phyloP scores from a whole-genome alignment of 495 filamentous ascomycete genomes.

The Diplogelasinospora grovesii region DNA sequence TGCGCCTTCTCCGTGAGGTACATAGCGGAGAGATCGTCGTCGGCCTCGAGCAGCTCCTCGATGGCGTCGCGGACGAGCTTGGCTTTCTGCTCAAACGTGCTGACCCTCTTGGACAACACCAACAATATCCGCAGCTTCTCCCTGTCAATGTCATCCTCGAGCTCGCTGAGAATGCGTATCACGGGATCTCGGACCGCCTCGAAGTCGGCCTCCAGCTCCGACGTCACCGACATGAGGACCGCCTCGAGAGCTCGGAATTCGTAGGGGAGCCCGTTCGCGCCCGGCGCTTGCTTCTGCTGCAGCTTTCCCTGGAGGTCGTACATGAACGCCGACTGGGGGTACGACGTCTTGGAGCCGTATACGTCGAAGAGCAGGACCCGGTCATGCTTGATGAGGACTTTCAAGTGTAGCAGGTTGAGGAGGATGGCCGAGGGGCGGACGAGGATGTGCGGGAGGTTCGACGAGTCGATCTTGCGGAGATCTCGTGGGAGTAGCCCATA shows the following conservation, averaged over 20 bases:
- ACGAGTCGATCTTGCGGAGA: conserved; percentile 96
- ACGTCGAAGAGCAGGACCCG: conserved; percentile 92
- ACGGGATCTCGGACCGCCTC: conserved; percentile 89
- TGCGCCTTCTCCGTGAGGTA: conserved; percentile 81
- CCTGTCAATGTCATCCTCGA: conserved; percentile 95
- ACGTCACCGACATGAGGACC: conserved; percentile 75
- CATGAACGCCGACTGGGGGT: conserved; percentile 93
- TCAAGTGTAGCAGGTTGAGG: conserved; percentile 87
- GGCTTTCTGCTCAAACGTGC: conserved; percentile 96
- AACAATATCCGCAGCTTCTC: conserved; percentile 87
- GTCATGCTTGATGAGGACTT: conserved; percentile 89
- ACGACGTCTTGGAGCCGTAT: conserved; percentile 89
- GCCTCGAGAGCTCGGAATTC: conserved; percentile 75
- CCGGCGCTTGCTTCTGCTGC: conserved; percentile 44
- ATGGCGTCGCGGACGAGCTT: conserved; percentile 91
- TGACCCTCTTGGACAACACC: conserved; percentile 89
- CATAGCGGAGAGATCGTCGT: conserved; percentile 93
- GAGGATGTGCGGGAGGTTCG: conserved; percentile 91
- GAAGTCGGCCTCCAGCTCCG: conserved; percentile 85
- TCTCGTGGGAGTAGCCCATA: conserved; percentile 94
- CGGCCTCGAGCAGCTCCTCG: conserved; percentile 93
- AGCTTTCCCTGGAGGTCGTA: conserved; percentile 72
- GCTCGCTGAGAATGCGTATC: conserved; percentile 74
- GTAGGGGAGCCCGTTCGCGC: conserved; percentile 54
- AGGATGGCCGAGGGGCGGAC: conserved; percentile 91